Evolutionary conservation across 2,329 filamentous ascomycete genomes (phyloP).

Genomic region (Microcyclospora pomicola): DNA sequence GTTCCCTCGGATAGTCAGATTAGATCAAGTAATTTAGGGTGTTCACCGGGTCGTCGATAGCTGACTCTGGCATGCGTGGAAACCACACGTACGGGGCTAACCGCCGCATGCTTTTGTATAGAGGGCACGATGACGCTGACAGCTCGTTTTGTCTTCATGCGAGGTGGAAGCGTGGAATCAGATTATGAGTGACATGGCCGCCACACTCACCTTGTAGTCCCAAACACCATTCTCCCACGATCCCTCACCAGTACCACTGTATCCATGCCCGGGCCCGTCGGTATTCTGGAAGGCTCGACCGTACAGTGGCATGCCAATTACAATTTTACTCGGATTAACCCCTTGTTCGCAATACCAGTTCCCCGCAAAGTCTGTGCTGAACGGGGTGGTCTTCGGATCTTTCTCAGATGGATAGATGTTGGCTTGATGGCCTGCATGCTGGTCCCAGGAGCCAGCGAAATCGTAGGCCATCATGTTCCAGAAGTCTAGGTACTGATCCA

Average conservation of each 20-base stretch:
- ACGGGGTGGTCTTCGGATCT: conserved; percentile 57
- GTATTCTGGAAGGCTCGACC: conserved; percentile 74
- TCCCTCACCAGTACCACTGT: conserved; percentile 59
- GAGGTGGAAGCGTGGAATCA: no score
- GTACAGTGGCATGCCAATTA: conserved; percentile 85
- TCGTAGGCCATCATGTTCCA: conserved; percentile 41
- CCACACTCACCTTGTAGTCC: conserved; percentile 56
- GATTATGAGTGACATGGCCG: no score
- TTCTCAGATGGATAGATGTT: conserved; percentile 53
- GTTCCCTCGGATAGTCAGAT: conserved; percentile 16
- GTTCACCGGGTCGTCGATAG: not conserved
- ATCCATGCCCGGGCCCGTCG: conserved; percentile 56
- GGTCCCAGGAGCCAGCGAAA: conserved; percentile 66
- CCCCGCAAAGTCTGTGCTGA: conserved; percentile 59
- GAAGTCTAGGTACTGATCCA: conserved; percentile 33
- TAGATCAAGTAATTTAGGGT: conserved; percentile 24
- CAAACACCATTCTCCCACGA: conserved; percentile 76
- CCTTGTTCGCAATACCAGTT: conserved; percentile 50
- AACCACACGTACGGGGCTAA: not conserved
- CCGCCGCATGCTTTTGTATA: not conserved
- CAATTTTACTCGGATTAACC: conserved; percentile 57
- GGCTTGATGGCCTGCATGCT: conserved; percentile 58
- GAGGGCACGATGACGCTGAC: no score
- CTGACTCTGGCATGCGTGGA: not conserved
- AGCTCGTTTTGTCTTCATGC: no score